Evolutionary conservation across 2,329 filamentous ascomycete species (phyloP).

Genomic region (Sclerotinia sclerotiorum): DNA sequence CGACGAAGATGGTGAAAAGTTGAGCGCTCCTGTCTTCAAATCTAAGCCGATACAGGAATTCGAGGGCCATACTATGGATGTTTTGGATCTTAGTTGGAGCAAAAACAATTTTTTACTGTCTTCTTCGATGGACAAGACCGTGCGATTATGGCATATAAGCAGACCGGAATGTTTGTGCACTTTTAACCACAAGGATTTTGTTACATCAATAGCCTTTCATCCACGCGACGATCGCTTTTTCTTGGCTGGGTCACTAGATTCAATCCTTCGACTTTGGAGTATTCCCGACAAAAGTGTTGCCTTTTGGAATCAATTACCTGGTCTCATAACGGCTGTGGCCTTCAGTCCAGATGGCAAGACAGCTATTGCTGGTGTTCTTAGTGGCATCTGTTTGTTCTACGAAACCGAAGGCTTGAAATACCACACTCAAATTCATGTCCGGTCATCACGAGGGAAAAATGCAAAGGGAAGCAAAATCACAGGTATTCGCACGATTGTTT

Average conservation of each 20-base stretch:
- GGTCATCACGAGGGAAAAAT: constrained; percentile 87
- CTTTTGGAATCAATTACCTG: constrained; percentile 71
- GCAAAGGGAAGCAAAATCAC: constrained; percentile 98
- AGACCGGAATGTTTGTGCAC: constrained; percentile 84
- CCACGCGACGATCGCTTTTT: constrained; percentile 96
- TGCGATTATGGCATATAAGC: constrained; percentile 88
- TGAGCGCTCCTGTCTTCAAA: constrained; percentile 89
- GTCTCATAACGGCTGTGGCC: constrained; percentile 90
- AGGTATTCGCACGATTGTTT: constrained; percentile 74
- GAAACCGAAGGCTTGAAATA: constrained; percentile 87
- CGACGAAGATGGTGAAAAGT: constrained; percentile 64
- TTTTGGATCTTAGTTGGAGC: constrained; percentile 94
- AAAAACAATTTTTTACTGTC: constrained; percentile 98
- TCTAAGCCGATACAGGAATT: constrained; percentile 78
- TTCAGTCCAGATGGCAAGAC: constrained; percentile 92
- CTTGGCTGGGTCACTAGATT: constrained; percentile 87
- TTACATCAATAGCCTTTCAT: constrained; percentile 93
- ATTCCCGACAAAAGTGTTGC: constrained; percentile 95
- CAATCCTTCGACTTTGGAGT: constrained; percentile 87
- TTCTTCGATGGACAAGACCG: constrained; percentile 97
- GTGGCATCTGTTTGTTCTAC: constrained; percentile 84
- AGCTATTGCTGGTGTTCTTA: constrained; percentile 83
- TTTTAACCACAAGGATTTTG: constrained; percentile 93
- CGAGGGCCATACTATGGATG: constrained; percentile 76
- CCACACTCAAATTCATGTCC: constrained; percentile 85